Evolutionary conservation across 2,329 filamentous ascomycete species (phyloP).

Genomic region (Aspergillus sp.): DNA sequence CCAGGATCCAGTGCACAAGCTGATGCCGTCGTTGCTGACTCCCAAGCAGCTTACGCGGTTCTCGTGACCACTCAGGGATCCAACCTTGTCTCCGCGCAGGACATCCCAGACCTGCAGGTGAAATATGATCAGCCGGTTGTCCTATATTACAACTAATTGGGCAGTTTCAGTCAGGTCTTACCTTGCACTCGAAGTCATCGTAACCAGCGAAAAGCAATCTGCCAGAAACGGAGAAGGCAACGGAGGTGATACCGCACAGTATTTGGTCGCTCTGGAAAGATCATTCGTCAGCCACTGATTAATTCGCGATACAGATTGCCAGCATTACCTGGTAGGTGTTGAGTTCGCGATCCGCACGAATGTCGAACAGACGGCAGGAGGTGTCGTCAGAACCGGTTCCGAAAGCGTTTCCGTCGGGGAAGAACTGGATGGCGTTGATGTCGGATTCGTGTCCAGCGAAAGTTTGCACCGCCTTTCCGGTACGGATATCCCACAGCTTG

Average conservation of each 20-base stretch:
- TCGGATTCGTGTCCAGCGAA: conserved; percentile 98
- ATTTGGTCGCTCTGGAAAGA: conserved; percentile 82
- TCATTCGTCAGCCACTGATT: conserved; percentile 10
- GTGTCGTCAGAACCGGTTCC: conserved; percentile 97
- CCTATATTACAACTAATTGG: not conserved
- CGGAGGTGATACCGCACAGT: conserved; percentile 95
- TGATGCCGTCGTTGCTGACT: conserved; percentile 98
- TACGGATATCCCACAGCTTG: conserved; percentile 98
- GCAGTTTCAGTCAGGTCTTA: conserved; percentile 48
- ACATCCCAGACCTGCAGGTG: conserved; percentile 86
- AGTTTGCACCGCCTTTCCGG: conserved; percentile 96
- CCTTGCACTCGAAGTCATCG: conserved; percentile 99
- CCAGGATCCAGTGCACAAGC: conserved; percentile 98
- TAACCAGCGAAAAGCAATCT: conserved; percentile 95
- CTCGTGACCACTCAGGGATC: conserved; percentile 93
- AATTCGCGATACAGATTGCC: not conserved
- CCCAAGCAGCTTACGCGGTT: conserved; percentile 98
- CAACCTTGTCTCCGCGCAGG: conserved; percentile 93
- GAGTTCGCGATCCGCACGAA: conserved; percentile 84
- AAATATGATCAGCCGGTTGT: conserved; percentile 26
- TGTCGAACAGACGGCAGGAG: conserved; percentile 95
- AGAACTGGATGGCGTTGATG: conserved; percentile 99
- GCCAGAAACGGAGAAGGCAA: conserved; percentile 95
- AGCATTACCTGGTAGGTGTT: conserved; percentile 62
- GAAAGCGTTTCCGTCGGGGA: conserved; percentile 97